phyloP scores from a whole-genome alignment of 257 asterid genomes.

The Solanum tarijense region DNA sequence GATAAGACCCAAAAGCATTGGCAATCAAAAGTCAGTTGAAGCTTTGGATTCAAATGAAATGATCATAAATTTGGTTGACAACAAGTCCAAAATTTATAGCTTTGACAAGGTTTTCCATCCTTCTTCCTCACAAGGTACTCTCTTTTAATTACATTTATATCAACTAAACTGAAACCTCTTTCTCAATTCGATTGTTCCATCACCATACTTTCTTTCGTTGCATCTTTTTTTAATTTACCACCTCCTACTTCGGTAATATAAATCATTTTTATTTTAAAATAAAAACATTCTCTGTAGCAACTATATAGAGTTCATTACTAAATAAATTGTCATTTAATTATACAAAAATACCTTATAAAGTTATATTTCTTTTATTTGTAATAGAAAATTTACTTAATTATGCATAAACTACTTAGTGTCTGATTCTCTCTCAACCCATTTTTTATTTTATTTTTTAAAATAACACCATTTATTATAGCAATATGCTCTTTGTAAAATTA shows the following conservation, averaged over 20 bases:
- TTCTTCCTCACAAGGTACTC: conserved; percentile 7
- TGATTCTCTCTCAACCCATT: not conserved
- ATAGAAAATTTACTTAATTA: not conserved
- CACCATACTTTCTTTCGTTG: not conserved
- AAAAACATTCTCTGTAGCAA: not conserved
- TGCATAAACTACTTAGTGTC: not conserved
- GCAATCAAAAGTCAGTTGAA: not conserved
- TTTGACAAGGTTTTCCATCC: conserved; percentile 12
- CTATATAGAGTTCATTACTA: not conserved
- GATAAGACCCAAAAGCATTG: not conserved
- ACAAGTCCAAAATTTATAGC: conserved; percentile 1
- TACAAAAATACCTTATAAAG: not conserved
- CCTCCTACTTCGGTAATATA: not conserved
- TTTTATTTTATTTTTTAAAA: too few relatives aligned
- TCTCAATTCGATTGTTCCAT: not conserved
- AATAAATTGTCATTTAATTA: not conserved
- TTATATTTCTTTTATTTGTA: too few relatives aligned
- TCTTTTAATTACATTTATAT: not conserved
- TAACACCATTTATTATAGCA: not conserved
- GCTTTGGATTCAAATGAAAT: not conserved
- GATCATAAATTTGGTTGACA: not conserved
- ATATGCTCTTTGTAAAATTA: not conserved
- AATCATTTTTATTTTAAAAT: not conserved
- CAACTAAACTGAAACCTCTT: not conserved
- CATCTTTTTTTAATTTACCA: not conserved